Evolutionary conservation across 2,329 filamentous ascomycete species (phyloP).

Genomic region (Sclerotinia subarctica): DNA sequence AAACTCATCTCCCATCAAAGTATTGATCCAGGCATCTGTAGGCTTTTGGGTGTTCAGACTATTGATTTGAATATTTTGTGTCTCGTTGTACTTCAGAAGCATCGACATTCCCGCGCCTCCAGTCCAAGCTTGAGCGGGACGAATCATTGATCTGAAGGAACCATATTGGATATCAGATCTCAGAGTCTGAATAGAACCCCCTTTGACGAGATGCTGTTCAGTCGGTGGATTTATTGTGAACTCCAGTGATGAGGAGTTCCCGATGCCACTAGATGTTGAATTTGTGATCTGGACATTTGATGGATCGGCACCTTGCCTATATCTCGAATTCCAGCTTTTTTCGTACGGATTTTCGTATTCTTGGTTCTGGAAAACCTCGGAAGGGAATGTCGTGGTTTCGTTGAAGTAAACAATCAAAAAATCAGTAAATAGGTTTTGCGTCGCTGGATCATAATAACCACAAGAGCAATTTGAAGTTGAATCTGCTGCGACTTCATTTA

Average conservation of each 20-base stretch:
- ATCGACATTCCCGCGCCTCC: conserved; percentile 47
- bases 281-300: conserved; percentile 35
- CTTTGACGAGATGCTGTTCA: conserved; percentile 40
- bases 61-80: conserved; percentile 44
- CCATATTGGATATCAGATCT: conserved; percentile 49
- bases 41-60: conserved; percentile 45
- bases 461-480: conserved; percentile 42
- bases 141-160: conserved; percentile 45
- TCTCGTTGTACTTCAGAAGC: conserved; percentile 46
- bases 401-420: conserved; percentile 51
- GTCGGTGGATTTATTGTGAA: conserved; percentile 21
- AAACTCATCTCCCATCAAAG: conserved; percentile 42
- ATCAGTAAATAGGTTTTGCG: conserved; percentile 45
- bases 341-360: conserved; percentile 43
- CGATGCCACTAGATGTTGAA: neutral
- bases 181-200: conserved; percentile 43
- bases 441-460: conserved; percentile 44
- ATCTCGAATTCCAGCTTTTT: conserved; percentile 46
- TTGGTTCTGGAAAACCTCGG: conserved; percentile 40
- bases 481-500: neutral
- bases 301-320: conserved; percentile 43
- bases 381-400: conserved; percentile 41
- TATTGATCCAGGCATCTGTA: conserved; percentile 41
- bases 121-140: conserved; percentile 39
- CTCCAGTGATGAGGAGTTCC: neutral